Percentiles rank a stretch among this genome's conserved stretches.
These are phyloP conservation scores for Colletotrichum eremochloae DNA, from an alignment of 2,329 filamentous ascomycete genomes.

Conservation along the genomic window DNA sequence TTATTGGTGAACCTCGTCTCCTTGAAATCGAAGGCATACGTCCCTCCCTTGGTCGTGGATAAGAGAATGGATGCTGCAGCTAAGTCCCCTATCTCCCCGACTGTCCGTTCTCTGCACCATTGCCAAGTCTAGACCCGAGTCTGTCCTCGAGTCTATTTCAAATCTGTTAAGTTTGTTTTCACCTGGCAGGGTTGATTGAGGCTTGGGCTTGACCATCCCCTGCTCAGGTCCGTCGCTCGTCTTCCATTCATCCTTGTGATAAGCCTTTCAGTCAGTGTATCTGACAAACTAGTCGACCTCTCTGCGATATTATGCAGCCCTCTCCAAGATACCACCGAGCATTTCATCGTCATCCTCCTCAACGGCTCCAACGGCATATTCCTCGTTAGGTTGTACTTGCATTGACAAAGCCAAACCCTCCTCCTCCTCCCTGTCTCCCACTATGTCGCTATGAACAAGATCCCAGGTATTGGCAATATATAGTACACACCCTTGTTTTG, in stretches of 20 bases:
- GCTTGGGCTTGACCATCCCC: slow-evolving; percentile 31
- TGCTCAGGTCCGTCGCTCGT: slow-evolving; percentile 31
- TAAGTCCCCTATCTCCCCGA: slow-evolving; percentile 14
- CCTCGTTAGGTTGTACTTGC: not conserved
- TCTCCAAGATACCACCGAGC: slow-evolving; percentile 12
- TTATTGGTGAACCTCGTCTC: slow-evolving; percentile 32
- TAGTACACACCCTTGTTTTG: slow-evolving; percentile 11
- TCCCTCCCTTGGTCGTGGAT: slow-evolving; percentile 34
- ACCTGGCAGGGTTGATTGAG: slow-evolving; percentile 34
- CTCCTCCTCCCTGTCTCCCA: slow-evolving; percentile 20
- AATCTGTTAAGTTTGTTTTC: slow-evolving; percentile 2
- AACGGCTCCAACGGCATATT: slow-evolving; percentile 2
- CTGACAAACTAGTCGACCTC: not conserved
- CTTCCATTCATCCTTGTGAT: slow-evolving; percentile 21
- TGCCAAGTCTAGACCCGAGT: not conserved
- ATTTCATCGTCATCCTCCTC: not conserved
- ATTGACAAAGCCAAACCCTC: slow-evolving; percentile 27
- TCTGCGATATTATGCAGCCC: not conserved
- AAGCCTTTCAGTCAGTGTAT: slow-evolving; percentile 10
- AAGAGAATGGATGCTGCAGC: slow-evolving; percentile 34
- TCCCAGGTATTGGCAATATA: slow-evolving; percentile 10
- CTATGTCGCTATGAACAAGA: not conserved
- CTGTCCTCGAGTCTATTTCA: not conserved
- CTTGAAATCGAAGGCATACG: slow-evolving; percentile 27
- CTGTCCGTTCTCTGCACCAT: slow-evolving; percentile 16